Evolutionary conservation across 805 yeast species (phyloP), one percentile per base, ranked within the genome.

Genomic region (Phaffomyces antillensis): DNA sequence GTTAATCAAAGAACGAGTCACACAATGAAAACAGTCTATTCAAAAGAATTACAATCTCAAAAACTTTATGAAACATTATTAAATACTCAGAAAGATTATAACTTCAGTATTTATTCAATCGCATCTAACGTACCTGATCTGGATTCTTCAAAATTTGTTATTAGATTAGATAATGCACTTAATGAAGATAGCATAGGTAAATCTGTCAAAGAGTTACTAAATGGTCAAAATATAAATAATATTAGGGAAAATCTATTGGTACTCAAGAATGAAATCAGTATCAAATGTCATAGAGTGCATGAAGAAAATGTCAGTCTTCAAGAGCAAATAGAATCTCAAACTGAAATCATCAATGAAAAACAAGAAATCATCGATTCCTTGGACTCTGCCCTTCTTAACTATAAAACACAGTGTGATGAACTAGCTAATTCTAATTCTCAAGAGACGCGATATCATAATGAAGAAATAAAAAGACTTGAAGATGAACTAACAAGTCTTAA

Each of bases 381-480:
- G 32, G 83, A 82, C 23, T 20, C 23, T 5, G 23, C 23, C 23
- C 23, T 20, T 20, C 23, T 20, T 84, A 32, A 65, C 77, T 0
- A 71, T 25, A 79, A 78, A 53, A 64, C 73, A 18, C 71, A 70
- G 28, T 77, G 75, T 48, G 86, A 81, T 39, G 78, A 76, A 42
- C 63, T 77, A 11, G 73, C 73, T 53, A 81, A 76, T 51, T 67
- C 73, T 37, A 72, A 75, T 77, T 65, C 71, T 37, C 66, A 76
- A 52, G 79, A 79, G 50, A 64, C 73, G 25, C 67, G 73, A 33
- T 64, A 76, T 35, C 75, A 78, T 46, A 73, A 76, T 43, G 74
- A 81, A n/a, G 84, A 83, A 57, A 73, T 80, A 42, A 90, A 83
- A 59, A 73, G 75, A 56, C 61, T 79, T 43, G 85, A 81, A 50